Base-by-base conservation (phyloP, 1,139 yeast genomes). In the Nakaseomyces nivariensis region DNA sequence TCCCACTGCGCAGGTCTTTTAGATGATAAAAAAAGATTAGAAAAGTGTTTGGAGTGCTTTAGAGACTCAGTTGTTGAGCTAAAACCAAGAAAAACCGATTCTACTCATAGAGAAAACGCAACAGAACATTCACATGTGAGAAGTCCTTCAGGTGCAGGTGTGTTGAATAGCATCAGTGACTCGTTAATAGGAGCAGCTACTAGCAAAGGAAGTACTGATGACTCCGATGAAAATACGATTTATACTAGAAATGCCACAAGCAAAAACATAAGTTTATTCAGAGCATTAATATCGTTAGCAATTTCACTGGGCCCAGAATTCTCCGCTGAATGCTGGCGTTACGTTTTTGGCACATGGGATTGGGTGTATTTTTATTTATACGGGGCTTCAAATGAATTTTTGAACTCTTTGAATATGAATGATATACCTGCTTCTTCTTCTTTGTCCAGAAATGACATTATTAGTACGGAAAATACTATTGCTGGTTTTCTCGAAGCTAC, bases 1-100 rank as follows among this genome's bases (percentile, higher is more conserved):
- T 78, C 95, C 4, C 96, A 89, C 61, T 80, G 92, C 0, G 75
- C 92, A 0, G 97, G 97, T 0, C 69, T 86, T n/a, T 67, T 89
- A 33, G 81, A 80, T 0, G 63, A 84, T 24, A 60, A 66, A 1
- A 69, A 70, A 0, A 72, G 82, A 11, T 70, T 95, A 48, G 85
- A 86, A 60, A 76, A 78, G 2, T 74, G 85, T 44, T 66, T 89
- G 47, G 59, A 68, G 25, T 67, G 84, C 29, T 73, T 90, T 52
- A 78, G 89, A 0, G 69, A 71, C 42, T 77, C 79, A 17, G 74
- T 81, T 0, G 70, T 77, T 4, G 42, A 38, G 17, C 11, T 38
- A 4, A 38, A 4, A 25, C 42, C 42, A 38, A 38, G 42, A 25
- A n/a, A 25, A 5, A 33, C 22, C 2, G 37, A 8, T 17, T 22